Percentiles rank a stretch among this genome's conserved stretches.
phyloP scores from a whole-genome alignment of 208 protist species.

The Trypanosomatidae sp. region DNA sequence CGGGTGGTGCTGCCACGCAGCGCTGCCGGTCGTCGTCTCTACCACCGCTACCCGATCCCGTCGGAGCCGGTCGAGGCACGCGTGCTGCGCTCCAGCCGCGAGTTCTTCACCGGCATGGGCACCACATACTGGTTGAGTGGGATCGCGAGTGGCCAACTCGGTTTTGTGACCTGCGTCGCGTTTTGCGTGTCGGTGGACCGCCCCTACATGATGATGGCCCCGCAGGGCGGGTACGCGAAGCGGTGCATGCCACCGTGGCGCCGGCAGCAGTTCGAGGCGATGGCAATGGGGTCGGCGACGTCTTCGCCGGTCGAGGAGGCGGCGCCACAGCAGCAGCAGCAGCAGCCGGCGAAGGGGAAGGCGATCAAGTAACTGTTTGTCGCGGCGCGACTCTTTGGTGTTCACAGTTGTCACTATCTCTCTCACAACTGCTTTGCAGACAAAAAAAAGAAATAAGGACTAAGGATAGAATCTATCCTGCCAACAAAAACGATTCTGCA shows the following conservation, averaged over 20 bases:
- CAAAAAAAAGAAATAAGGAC: too few species aligned
- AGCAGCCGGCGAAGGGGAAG: too few species aligned
- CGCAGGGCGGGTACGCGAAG: constrained; percentile 62
- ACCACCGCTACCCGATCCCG: constrained; percentile 79
- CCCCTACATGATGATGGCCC: constrained; percentile 85
- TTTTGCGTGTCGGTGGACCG: constrained; percentile 72
- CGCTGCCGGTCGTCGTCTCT: constrained; percentile 56
- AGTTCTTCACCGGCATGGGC: constrained; percentile 84
- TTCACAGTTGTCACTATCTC: too few species aligned
- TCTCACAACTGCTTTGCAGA: too few species aligned
- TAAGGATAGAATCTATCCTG: too few species aligned
- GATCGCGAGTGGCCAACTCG: constrained; percentile 61
- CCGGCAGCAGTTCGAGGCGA: constrained; percentile 51
- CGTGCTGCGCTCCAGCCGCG: constrained; percentile 49
- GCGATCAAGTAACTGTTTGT: too few species aligned
- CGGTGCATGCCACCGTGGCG: constrained; percentile 83
- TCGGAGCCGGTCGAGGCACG: constrained; percentile 66
- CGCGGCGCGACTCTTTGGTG: too few species aligned
- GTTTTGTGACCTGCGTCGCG: constrained; percentile 59
- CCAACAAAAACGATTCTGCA: too few species aligned
- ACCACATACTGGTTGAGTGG: constrained; percentile 85
- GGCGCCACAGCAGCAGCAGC: background rate
- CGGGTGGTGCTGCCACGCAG: constrained; percentile 54
- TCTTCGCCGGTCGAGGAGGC: background rate
- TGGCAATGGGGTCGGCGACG: constrained; percentile 31